phyloP scores from a whole-genome alignment of 2,329 filamentous ascomycete genomes.

The Cytospora mali region DNA sequence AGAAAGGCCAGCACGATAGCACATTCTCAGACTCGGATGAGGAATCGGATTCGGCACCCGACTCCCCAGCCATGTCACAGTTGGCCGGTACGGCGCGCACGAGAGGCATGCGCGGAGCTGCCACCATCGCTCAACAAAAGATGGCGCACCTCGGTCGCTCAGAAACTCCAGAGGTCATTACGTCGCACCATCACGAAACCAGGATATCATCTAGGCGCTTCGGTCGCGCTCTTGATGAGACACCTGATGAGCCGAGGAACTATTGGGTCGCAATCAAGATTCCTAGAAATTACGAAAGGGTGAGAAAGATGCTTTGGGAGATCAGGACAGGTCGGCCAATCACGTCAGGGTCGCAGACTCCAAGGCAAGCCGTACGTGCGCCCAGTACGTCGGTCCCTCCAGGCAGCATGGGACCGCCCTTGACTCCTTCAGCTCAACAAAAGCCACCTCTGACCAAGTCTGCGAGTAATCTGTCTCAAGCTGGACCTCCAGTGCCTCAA shows the following conservation, averaged over 20 bases:
- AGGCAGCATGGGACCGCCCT: slow-evolving; percentile 58
- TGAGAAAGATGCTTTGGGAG: slow-evolving; percentile 63
- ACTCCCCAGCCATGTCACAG: slow-evolving; percentile 80
- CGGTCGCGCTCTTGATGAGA: slow-evolving; percentile 72
- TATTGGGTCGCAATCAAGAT: slow-evolving; percentile 77
- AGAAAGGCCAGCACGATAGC: slow-evolving; percentile 57
- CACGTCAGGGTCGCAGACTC: slow-evolving; percentile 47
- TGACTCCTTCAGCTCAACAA: slow-evolving; percentile 42
- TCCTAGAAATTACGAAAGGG: slow-evolving; percentile 60
- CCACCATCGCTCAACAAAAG: slow-evolving; percentile 81
- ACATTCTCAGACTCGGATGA: slow-evolving; percentile 87
- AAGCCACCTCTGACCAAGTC: slow-evolving; percentile 26
- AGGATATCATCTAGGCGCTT: slow-evolving; percentile 62
- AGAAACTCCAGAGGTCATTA: slow-evolving; percentile 79
- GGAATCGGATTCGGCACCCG: slow-evolving; percentile 82
- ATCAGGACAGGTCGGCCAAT: slow-evolving; percentile 44
- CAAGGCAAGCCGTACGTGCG: slow-evolving; percentile 49
- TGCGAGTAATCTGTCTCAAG: slow-evolving; percentile 27
- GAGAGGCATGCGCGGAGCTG: slow-evolving; percentile 85
- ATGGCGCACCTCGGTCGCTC: slow-evolving; percentile 83
- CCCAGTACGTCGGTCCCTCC: slow-evolving; percentile 44
- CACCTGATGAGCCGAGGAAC: slow-evolving; percentile 73
- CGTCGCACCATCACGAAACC: slow-evolving; percentile 70
- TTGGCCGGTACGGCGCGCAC: slow-evolving; percentile 81
- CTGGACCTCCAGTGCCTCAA: slow-evolving; percentile 44